Conservation (phyloP, 1,284 basidiomycete species). For the Pholiota adiposa region DNA sequence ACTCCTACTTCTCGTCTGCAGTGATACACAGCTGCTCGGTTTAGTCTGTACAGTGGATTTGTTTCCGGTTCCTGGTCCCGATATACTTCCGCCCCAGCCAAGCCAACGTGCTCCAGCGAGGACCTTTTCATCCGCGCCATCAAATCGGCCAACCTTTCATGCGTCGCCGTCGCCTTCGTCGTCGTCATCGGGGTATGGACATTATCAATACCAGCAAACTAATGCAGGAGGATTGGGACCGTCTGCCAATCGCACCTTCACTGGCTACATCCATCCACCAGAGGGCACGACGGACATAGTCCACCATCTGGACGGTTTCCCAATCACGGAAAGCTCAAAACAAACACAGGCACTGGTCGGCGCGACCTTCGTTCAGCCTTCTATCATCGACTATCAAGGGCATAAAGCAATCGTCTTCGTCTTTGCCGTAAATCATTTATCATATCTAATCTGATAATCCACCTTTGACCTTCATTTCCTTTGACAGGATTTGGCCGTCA, state of each 20-base stretch:
- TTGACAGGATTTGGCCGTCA: conserved; percentile 67
- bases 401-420: conserved; percentile 69
- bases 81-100: conserved; percentile 7
- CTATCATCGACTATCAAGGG: conserved; percentile 61
- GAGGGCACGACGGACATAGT: conserved; percentile 35
- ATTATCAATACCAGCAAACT: conserved; percentile 5
- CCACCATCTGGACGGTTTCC: conserved; percentile 40
- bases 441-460: neutral
- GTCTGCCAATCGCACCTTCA: conserved; percentile 5
- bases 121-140: conserved; percentile 11
- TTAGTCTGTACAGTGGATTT: conserved; percentile 70
- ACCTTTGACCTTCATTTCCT: conserved; percentile 6
- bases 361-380: conserved; percentile 66
- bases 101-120: neutral
- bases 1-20: conserved; percentile 28
- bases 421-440: conserved; percentile 59
- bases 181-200: conserved; percentile 10
- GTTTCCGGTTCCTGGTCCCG: conserved; percentile 49
- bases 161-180: conserved; percentile 16
- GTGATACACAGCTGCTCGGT: conserved; percentile 44
- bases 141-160: conserved; percentile 13
- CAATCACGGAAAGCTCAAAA: conserved; percentile 54
- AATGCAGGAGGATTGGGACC: neutral
- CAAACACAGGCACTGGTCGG: conserved; percentile 62
- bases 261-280: conserved; percentile 20